Conservation (phyloP, 192 early-diverging fungal species). For the Cladochytrium replicatum region DNA sequence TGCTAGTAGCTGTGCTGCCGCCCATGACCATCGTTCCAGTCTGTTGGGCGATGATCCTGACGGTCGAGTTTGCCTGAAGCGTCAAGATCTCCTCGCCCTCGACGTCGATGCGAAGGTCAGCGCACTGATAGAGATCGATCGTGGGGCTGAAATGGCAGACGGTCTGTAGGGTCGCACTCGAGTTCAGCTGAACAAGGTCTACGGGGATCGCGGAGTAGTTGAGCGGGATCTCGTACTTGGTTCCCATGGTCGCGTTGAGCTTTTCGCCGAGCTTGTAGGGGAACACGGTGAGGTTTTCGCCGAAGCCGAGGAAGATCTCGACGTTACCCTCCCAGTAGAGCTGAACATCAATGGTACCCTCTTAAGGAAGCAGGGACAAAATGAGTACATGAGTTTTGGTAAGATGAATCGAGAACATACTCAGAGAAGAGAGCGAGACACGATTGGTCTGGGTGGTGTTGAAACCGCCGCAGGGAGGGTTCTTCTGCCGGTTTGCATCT, state of each 20-base stretch:
- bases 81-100: no score
- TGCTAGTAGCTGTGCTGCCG: no score
- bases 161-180: constrained; percentile 10
- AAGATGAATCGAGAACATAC: background rate
- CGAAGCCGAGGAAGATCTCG: constrained; percentile 13
- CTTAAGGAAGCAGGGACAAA: no score
- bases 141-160: constrained; percentile 14
- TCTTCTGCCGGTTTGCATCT: constrained; percentile 3
- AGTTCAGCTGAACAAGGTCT: no score
- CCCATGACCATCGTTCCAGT: no score
- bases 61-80: no score
- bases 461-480: constrained; percentile 5
- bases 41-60: no score
- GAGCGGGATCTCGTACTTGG: constrained; percentile 8
- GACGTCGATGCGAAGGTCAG: background rate
- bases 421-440: constrained; percentile 3
- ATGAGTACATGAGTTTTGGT: constrained; percentile 2
- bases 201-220: constrained; percentile 7
- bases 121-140: constrained; percentile 15
- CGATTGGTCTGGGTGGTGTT: background rate
- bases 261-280: constrained; percentile 17
- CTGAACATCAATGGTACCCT: constrained; percentile 2
- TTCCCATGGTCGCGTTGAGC: constrained; percentile 6
- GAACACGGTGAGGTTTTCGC: constrained; percentile 11
- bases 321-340: constrained; percentile 17